phyloP scores from a whole-genome alignment of 805 yeast species.

The Saccharomycopsis sp. region DNA sequence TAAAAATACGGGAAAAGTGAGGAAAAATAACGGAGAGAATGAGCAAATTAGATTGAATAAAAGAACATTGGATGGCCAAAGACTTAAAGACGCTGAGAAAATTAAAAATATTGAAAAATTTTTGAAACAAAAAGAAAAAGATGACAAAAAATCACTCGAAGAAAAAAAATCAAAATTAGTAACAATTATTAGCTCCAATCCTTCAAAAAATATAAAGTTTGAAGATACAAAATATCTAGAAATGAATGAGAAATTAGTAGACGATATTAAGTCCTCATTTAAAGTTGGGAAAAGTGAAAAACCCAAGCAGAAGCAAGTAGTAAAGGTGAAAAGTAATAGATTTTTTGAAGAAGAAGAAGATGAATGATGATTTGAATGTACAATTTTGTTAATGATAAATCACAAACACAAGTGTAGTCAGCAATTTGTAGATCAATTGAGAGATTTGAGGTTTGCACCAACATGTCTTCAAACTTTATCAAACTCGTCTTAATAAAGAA shows the following conservation, averaged over 20 bases:
- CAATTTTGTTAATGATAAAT: too few relatives aligned
- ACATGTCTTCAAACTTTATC: too few relatives aligned
- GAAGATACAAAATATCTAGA: constrained; percentile 30
- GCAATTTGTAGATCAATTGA: too few relatives aligned
- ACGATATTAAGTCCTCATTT: constrained; percentile 28
- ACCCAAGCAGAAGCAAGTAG: too few relatives aligned
- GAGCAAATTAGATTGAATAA: constrained; percentile 24
- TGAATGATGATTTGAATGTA: too few relatives aligned
- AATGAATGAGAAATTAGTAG: constrained; percentile 28
- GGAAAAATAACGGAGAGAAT: constrained; percentile 21
- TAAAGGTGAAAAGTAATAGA: too few relatives aligned
- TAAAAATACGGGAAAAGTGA: constrained; percentile 31
- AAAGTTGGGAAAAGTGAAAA: too few relatives aligned
- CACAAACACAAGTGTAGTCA: too few relatives aligned
- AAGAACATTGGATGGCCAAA: constrained; percentile 32
- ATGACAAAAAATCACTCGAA: constrained; percentile 20
- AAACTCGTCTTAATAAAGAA: too few relatives aligned
- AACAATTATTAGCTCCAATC: constrained; percentile 25
- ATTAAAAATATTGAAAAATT: constrained; percentile 28
- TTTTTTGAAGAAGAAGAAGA: too few relatives aligned
- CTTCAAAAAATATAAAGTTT: constrained; percentile 24
- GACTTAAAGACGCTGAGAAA: constrained; percentile 27
- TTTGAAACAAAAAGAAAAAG: constrained; percentile 17
- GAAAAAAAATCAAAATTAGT: constrained; percentile 29
- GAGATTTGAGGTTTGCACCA: too few relatives aligned